Conservation (phyloP, 2,329 filamentous ascomycete species). For the Diaporthe velutina region DNA sequence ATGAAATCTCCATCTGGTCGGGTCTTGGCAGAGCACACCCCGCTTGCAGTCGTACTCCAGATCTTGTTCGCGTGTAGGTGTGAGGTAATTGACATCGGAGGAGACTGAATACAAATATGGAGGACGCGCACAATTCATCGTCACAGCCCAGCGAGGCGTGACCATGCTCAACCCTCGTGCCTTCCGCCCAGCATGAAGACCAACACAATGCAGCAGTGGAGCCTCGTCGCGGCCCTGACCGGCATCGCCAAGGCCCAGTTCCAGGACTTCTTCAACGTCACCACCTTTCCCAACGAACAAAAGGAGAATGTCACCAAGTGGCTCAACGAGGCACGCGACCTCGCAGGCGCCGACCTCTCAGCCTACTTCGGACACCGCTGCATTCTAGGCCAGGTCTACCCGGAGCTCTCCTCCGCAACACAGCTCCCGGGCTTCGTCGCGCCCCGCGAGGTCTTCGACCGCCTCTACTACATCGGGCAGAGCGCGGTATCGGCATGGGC, state of each 20-base stretch:
- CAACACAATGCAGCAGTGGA: not conserved
- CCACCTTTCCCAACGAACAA: conserved; percentile 5
- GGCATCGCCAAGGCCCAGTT: conserved; percentile 13
- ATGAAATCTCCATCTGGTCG: not conserved
- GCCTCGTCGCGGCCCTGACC: not conserved
- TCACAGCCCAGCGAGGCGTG: fast-evolving
- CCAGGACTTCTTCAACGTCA: conserved; percentile 18
- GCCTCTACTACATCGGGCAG: conserved; percentile 4
- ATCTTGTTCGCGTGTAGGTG: not conserved
- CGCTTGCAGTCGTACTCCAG: not conserved
- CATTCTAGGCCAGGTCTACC: not conserved
- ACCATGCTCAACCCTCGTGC: not conserved
- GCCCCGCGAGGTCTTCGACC: conserved; percentile 8
- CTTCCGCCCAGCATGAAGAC: not conserved
- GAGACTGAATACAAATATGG: not conserved
- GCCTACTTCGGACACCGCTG: conserved; percentile 17
- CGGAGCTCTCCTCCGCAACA: not conserved
- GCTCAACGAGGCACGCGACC: conserved; percentile 13
- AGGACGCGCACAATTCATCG: not conserved
- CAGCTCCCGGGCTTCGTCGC: conserved; percentile 4
- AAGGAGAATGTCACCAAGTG: conserved; percentile 9
- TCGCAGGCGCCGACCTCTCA: not conserved
- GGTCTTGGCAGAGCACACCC: not conserved
- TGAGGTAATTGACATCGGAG: too few relatives aligned
- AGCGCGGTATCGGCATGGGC: conserved; percentile 45